These are phyloP conservation scores for Aspergillus sojae DNA, from an alignment of 2,329 filamentous ascomycete genomes.

Conservation along the genomic window DNA sequence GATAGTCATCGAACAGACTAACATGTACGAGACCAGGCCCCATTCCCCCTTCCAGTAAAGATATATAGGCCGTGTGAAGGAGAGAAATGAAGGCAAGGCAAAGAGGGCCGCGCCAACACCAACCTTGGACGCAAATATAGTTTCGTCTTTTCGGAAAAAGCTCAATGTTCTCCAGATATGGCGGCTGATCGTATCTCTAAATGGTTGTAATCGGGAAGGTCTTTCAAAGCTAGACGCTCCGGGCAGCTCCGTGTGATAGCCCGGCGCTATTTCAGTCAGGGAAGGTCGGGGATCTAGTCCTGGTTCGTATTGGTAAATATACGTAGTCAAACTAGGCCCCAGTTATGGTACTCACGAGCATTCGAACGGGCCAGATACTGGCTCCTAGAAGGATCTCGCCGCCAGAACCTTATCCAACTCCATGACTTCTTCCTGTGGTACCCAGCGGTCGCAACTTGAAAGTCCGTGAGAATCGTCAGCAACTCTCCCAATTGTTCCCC, in stretches of 20 bases:
- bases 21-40: slow-evolving; percentile 95
- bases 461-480: slow-evolving; percentile 78
- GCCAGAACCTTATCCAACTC: slow-evolving; percentile 85
- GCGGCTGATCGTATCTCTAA: slow-evolving; percentile 41
- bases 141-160: slow-evolving; percentile 65
- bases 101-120: slow-evolving; percentile 87
- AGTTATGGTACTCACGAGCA: neutral
- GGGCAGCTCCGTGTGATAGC: neutral
- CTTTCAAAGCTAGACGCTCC: neutral
- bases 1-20: slow-evolving; percentile 97
- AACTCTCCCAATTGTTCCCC: slow-evolving; percentile 86
- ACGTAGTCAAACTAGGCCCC: neutral
- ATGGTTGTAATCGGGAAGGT: neutral
- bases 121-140: slow-evolving; percentile 86
- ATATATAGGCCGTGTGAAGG: slow-evolving; percentile 76
- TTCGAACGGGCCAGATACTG: slow-evolving; percentile 8
- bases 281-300: neutral
- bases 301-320: neutral
- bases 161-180: slow-evolving; percentile 58
- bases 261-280: neutral
- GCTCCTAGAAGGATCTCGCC: slow-evolving; percentile 20
- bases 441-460: slow-evolving; percentile 71
- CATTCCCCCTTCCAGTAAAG: slow-evolving; percentile 92
- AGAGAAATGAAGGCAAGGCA: slow-evolving; percentile 84
- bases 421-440: slow-evolving; percentile 67